Evolutionary conservation across 345 rosid species (phyloP), one percentile per base, ranked within the genome.

Genomic region (Carallia pectinifolia): DNA sequence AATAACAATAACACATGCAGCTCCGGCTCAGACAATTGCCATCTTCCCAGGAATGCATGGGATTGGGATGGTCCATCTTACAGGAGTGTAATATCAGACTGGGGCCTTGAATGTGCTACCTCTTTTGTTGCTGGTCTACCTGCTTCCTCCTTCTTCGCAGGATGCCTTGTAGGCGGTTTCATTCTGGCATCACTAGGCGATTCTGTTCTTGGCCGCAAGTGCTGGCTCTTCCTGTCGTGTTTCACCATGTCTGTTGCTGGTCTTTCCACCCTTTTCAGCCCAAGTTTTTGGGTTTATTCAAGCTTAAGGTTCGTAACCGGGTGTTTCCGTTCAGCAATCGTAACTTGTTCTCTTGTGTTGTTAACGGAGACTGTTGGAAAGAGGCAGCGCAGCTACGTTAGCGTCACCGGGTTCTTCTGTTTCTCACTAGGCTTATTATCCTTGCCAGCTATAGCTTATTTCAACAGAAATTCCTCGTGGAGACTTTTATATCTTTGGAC

Each of bases 341-440:
- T 74, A 40, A 79, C 76, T 15, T 74, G 80, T 36, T 76, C 34
- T 85, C 0, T 23, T 23, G 84, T 86, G 3, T 70, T 89, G 53
- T 76, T 79, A 31, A 77, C 82, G 27, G 85, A 85, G 69, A 71
- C 72, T 29, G 85, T 81, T 2, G 82, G 84, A 1, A 84, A 65
- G 1, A 69, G 17, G 39, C 85, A 84, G 86, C 76, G 91, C 6
- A 90, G 85, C 1, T 69, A 75, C 61, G 79, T 83, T 2, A 81
- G 87, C 1, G 71, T 81, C 65, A 61, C 81, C 27, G 90, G 85
- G 7, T 82, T 84, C 64, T 70, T 83, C 23, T 69, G 77, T 40
- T 85, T 81, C 53, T 76, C 87, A 4, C 34, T 84, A 55, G 95
- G 92, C 18, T 74, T 81, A 50, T 56, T 89, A 53, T 81, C 95